Percentiles rank a stretch among this genome's conserved stretches.
phyloP scores from a whole-genome alignment of 495 filamentous ascomycete genomes.

The Ramalina intermedia region DNA sequence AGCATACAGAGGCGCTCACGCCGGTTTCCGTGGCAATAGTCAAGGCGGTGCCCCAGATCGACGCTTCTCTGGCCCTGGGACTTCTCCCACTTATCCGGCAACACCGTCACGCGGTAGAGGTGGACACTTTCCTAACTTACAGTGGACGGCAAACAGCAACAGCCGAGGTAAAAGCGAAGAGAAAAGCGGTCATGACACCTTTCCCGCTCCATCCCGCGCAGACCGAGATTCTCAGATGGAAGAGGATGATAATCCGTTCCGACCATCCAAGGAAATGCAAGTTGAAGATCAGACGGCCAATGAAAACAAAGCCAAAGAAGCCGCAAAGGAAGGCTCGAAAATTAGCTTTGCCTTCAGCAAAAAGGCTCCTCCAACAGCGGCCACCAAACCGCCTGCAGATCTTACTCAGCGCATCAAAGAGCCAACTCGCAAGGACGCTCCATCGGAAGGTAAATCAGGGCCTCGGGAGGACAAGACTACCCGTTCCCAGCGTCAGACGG shows the following conservation, averaged over 20 bases:
- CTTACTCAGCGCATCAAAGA: conserved; percentile 54
- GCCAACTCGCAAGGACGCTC: conserved; percentile 14
- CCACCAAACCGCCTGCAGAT: conserved; percentile 57
- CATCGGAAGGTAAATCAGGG: conserved; percentile 2
- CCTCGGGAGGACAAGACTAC: conserved; percentile 18
- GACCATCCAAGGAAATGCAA: conserved; percentile 47
- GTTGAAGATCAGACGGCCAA: conserved; percentile 42
- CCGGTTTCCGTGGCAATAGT: conserved; percentile 38
- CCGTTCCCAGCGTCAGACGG: conserved; percentile 29
- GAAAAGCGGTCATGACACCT: conserved; percentile 20
- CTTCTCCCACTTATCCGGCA: conserved; percentile 20
- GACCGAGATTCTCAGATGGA: conserved; percentile 21
- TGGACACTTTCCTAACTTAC: conserved; percentile 44
- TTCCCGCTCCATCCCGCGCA: conserved; percentile 14
- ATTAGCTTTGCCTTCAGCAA: conserved; percentile 82
- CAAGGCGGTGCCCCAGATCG: conserved; percentile 37
- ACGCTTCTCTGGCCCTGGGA: conserved; percentile 34
- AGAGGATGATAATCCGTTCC: conserved; percentile 47
- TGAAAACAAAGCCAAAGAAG: conserved; percentile 31
- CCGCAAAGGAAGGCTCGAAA: conserved; percentile 48
- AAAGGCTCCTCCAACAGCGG: conserved; percentile 41
- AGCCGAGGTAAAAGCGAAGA: conserved; percentile 29
- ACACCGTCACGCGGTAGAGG: conserved; percentile 22
- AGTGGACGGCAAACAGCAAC: conserved; percentile 39
- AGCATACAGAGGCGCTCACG: conserved; percentile 39